These are phyloP conservation scores for Asterionellopsis glacialis DNA, from an alignment of 108 stramenopile genomes.

Conservation along the genomic window DNA sequence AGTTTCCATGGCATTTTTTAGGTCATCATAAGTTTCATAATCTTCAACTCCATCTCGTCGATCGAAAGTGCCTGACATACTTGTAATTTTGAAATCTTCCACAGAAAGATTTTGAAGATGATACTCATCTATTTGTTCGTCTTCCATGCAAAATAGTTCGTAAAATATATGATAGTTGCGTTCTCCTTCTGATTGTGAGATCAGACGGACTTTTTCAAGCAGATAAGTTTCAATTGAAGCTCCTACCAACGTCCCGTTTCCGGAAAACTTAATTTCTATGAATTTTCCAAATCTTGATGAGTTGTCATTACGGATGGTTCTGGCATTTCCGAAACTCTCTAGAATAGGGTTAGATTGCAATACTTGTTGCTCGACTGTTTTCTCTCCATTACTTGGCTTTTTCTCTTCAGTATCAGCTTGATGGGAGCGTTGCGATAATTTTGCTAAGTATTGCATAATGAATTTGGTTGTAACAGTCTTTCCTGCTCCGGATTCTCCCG, in stretches of 20 bases:
- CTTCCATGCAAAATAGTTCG: constrained; percentile 45
- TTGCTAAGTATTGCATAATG: constrained; percentile 62
- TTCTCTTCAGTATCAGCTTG: background rate
- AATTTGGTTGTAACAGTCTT: constrained; percentile 64
- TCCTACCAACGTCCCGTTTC: constrained; percentile 37
- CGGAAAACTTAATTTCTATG: constrained; percentile 47
- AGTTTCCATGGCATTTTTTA: constrained; percentile 41
- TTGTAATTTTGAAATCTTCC: constrained; percentile 44
- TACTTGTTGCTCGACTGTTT: constrained; percentile 68
- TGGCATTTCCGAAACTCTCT: constrained; percentile 93
- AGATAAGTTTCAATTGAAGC: constrained; percentile 81
- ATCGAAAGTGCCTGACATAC: constrained; percentile 45
- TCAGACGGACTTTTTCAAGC: constrained; percentile 71
- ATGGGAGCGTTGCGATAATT: constrained; percentile 26
- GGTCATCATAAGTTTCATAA: constrained; percentile 32
- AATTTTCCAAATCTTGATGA: constrained; percentile 71
- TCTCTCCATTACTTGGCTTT: too few species aligned
- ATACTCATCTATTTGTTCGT: constrained; percentile 2
- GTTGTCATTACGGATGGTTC: constrained; percentile 89
- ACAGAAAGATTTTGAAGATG: constrained; percentile 12
- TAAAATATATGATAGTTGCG: constrained; percentile 91
- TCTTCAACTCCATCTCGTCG: constrained; percentile 51
- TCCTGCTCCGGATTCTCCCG: constrained; percentile 49
- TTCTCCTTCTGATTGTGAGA: constrained; percentile 53
- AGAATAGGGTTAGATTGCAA: constrained; percentile 86